Conservation (phyloP, 1,284 basidiomycete species). For the Ganoderma lingzhi region DNA sequence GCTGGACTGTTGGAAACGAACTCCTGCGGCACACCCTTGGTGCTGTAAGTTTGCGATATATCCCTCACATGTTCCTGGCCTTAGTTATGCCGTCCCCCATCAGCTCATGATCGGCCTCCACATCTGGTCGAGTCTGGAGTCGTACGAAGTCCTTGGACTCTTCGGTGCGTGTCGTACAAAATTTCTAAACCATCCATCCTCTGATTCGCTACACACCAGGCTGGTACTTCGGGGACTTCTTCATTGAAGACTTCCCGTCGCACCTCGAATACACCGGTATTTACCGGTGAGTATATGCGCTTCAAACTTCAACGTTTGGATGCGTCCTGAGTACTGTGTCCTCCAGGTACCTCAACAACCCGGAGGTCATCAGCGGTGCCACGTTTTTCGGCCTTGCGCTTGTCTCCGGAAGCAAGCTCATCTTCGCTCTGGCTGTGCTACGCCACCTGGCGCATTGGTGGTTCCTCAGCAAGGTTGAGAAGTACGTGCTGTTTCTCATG, state of each 20-base stretch:
- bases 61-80: neutral
- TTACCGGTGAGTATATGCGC: conserved; percentile 67
- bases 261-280: conserved; percentile 97
- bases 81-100: neutral
- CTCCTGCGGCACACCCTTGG: conserved; percentile 90
- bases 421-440: conserved; percentile 85
- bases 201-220: conserved; percentile 51
- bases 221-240: conserved; percentile 99
- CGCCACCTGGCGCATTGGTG: conserved; percentile 90
- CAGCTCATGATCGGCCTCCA: conserved; percentile 90
- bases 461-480: conserved; percentile 90
- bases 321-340: neutral
- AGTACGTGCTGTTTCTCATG: conserved; percentile 58
- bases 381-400: conserved; percentile 94
- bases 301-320: neutral
- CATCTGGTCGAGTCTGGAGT: conserved; percentile 90
- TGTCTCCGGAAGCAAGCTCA: conserved; percentile 90
- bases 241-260: conserved; percentile 92
- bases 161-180: conserved; percentile 66
- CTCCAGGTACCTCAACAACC: conserved; percentile 89
- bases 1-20: conserved; percentile 93
- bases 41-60: conserved; percentile 55
- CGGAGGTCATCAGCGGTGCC: conserved; percentile 95
- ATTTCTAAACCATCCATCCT: neutral
- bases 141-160: conserved; percentile 91